Conservation (phyloP, 2,329 filamentous ascomycete genomes). For the Xylariaceae sp. region DNA sequence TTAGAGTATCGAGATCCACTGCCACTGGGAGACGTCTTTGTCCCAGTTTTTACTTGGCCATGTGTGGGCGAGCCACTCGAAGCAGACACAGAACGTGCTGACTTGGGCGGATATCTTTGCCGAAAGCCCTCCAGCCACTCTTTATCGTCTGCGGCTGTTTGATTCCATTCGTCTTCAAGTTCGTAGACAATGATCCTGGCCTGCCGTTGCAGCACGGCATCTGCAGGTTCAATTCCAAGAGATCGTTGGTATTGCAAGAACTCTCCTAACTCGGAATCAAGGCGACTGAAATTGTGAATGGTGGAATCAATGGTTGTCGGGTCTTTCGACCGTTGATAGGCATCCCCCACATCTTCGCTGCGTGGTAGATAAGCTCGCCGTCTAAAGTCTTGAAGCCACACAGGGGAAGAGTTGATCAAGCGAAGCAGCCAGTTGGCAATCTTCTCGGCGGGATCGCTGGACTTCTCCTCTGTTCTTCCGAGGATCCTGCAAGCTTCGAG, state of each 20-base stretch:
- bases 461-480: slow-evolving; percentile 50
- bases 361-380: slow-evolving; percentile 53
- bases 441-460: slow-evolving; percentile 42
- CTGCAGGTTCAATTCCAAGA: slow-evolving; percentile 43
- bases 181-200: slow-evolving; percentile 60
- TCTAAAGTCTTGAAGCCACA: slow-evolving; percentile 54
- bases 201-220: slow-evolving; percentile 51
- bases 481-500: slow-evolving; percentile 55
- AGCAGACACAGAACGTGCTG: not conserved
- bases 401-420: slow-evolving; percentile 42
- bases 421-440: slow-evolving; percentile 55
- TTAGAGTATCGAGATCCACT: slow-evolving; percentile 7
- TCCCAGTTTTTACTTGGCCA: not conserved
- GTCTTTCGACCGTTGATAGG: slow-evolving; percentile 46
- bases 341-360: slow-evolving; percentile 49
- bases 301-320: slow-evolving; percentile 54
- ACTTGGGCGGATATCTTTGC: not conserved
- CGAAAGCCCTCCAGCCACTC: slow-evolving; percentile 49
- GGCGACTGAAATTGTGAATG: slow-evolving; percentile 52
- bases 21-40: slow-evolving; percentile 1
- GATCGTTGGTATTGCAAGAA: slow-evolving; percentile 43
- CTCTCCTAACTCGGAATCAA: slow-evolving; percentile 53
- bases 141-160: slow-evolving; percentile 55
- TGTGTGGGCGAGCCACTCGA: not conserved
- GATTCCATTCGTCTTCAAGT: slow-evolving; percentile 60